A percentile compares a stretch with the other conserved stretches of the same genome.
phyloP scores from a whole-genome alignment of 306 rosid genomes.

The Astragalus glycyphyllos region DNA sequence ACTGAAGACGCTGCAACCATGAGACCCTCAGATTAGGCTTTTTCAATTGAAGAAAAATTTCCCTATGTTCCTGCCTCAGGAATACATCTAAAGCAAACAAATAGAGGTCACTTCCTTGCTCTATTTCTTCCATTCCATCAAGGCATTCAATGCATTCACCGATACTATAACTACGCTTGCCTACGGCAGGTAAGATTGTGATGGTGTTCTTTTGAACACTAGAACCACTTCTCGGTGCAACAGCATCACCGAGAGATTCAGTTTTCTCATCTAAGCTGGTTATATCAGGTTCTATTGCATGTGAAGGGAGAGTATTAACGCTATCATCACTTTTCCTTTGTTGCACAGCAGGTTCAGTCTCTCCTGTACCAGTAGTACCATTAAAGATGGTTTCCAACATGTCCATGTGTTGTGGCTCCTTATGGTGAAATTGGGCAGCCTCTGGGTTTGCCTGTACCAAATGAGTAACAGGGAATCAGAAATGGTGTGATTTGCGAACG shows the following conservation, averaged over 20 bases:
- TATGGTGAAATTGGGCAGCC: slow-evolving; percentile 59
- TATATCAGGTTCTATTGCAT: slow-evolving; percentile 38
- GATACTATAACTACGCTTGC: slow-evolving; percentile 57
- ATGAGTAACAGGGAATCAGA: slow-evolving; percentile 32
- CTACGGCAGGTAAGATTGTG: slow-evolving; percentile 38
- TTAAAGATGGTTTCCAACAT: slow-evolving; percentile 47
- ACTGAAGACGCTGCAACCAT: slow-evolving; percentile 74
- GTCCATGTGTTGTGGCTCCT: slow-evolving; percentile 48
- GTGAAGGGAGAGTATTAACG: slow-evolving; percentile 43
- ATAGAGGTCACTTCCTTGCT: slow-evolving; percentile 74
- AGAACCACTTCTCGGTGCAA: slow-evolving; percentile 47
- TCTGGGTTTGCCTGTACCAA: slow-evolving; percentile 58
- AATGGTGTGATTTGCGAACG: slow-evolving; percentile 14
- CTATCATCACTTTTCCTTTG: slow-evolving; percentile 47
- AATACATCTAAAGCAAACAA: slow-evolving; percentile 76
- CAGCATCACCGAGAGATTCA: slow-evolving; percentile 44
- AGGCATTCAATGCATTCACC: slow-evolving; percentile 78
- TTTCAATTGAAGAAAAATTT: slow-evolving; percentile 73
- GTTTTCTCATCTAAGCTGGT: slow-evolving; percentile 42
- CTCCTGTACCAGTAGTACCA: slow-evolving; percentile 50
- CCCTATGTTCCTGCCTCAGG: slow-evolving; percentile 75
- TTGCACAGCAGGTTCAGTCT: slow-evolving; percentile 43
- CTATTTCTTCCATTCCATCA: slow-evolving; percentile 68
- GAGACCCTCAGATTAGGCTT: slow-evolving; percentile 64
- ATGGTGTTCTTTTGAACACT: slow-evolving; percentile 39